phyloP scores from a whole-genome alignment of 1,284 basidiomycete species.

The Sporisorium exsertum region DNA sequence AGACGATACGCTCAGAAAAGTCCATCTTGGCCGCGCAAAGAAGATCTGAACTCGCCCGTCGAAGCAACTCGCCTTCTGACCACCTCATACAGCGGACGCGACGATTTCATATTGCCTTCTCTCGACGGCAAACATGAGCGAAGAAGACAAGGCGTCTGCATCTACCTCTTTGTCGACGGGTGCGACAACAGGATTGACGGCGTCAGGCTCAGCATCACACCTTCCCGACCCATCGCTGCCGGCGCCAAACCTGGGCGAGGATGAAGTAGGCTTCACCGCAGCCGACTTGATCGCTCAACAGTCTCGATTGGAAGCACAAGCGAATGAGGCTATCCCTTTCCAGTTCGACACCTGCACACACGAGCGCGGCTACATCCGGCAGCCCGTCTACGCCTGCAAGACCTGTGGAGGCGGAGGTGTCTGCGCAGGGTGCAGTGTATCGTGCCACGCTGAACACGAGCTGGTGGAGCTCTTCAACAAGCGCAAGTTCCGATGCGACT shows the following conservation, averaged over 20 bases:
- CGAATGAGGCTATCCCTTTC: constrained; percentile 69
- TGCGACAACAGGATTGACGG: background rate
- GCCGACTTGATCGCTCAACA: constrained; percentile 68
- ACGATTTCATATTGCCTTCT: background rate
- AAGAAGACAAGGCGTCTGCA: constrained; percentile 5
- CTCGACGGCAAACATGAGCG: constrained; percentile 18
- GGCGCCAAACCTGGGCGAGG: constrained; percentile 44
- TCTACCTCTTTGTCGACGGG: constrained; percentile 9
- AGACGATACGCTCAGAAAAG: constrained; percentile 15
- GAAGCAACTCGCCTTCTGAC: background rate
- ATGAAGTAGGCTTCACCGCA: constrained; percentile 65
- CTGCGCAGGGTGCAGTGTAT: constrained; percentile 70
- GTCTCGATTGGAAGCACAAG: constrained; percentile 68
- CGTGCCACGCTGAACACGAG: constrained; percentile 70
- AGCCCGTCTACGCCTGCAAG: constrained; percentile 69
- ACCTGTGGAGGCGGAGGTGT: constrained; percentile 69
- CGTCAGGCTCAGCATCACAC: constrained; percentile 7
- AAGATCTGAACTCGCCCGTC: background rate
- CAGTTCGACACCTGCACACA: constrained; percentile 69
- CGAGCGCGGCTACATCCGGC: constrained; percentile 67
- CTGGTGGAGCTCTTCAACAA: constrained; percentile 68
- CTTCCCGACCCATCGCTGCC: constrained; percentile 60
- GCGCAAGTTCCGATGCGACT: constrained; percentile 67
- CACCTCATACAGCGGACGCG: background rate
- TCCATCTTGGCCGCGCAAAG: background rate